Evolutionary conservation across 2,329 filamentous ascomycete species (phyloP), one percentile per base, ranked within the genome.

Genomic region (Leptodontidium sp.): DNA sequence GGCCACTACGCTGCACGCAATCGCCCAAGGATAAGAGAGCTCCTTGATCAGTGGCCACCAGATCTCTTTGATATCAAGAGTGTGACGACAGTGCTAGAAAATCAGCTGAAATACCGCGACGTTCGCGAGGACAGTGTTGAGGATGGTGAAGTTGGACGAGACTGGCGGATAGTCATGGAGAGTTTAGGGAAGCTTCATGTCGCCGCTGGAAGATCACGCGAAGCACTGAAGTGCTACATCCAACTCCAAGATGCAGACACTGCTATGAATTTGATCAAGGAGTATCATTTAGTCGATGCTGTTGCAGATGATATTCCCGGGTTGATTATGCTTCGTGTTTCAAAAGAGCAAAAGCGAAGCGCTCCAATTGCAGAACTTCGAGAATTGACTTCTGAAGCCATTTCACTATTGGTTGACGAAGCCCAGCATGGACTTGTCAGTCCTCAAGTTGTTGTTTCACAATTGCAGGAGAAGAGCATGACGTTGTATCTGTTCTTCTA

Each of bases 141-240:
- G 76, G 89, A 89, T 68, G 91, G 91, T 2, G 87, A 91, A 72
- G 86, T 85, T 71, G 91, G 91, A 0, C 84, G 91, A 65, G 94
- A 98, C 76, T 98, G 95, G 95, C 88, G 89, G 29, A 92, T 97
- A 68, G 86, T 99, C n/a, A 90, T 94, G 82, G 93, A 94, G 77
- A 90, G 92, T 68, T 84, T 99, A 45, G 95, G 93, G 0, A 93
- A 90, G 76, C 84, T 99, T 17, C 93, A 95, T 77, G 88, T 98
- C 66, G 92, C 92, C 9, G 91, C 90, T 73, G 93, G 93, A 0
- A 90, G 92, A 67, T 90, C 93, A 72, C 87, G 92, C 66, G 94
- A 98, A 77, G 95, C 97, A 1, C 83, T 99, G 55, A 90, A 88
- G 76, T 96, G 91, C 79, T 97, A 97, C 78, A 97, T 99, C 77